Conservation (phyloP, 208 protist genomes). For the Leptomonas seymouri region DNA sequence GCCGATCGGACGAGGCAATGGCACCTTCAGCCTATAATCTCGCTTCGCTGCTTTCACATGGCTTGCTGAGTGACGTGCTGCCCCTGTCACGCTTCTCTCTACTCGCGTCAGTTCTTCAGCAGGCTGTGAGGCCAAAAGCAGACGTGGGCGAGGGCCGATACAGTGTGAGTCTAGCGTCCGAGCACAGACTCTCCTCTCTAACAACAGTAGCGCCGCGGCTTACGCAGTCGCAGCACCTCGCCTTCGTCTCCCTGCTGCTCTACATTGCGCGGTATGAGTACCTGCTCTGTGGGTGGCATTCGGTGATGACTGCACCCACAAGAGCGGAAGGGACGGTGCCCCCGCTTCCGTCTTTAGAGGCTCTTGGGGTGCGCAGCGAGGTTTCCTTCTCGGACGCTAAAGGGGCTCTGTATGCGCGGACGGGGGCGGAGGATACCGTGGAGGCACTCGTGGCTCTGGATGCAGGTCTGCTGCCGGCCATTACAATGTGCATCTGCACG, state of each 20-base stretch:
- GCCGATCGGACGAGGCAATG: neutral
- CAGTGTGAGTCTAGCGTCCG: neutral
- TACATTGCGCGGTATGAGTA: slow-evolving; percentile 23
- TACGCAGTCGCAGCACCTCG: neutral
- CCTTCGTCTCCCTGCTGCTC: slow-evolving; percentile 7
- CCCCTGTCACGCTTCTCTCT: slow-evolving; percentile 8
- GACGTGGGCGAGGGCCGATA: neutral
- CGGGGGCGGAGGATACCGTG: neutral
- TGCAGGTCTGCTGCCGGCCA: slow-evolving; percentile 11
- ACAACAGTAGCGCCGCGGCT: neutral
- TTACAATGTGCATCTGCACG: neutral
- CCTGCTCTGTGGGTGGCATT: slow-evolving; percentile 15
- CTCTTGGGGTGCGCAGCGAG: neutral
- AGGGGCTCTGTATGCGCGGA: neutral
- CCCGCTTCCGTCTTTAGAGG: neutral
- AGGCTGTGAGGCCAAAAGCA: neutral
- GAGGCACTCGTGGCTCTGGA: slow-evolving; percentile 18
- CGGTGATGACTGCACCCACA: neutral
- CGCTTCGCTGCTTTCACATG: slow-evolving; percentile 13
- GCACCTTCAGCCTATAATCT: neutral
- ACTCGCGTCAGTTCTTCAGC: neutral
- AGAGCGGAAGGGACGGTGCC: neutral
- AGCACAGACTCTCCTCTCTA: neutral
- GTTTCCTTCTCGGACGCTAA: neutral
- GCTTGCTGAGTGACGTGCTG: slow-evolving; percentile 16